Evolutionary conservation across 352 stramenopile species (phyloP).

Genomic region (Phytopythium aichiense): DNA sequence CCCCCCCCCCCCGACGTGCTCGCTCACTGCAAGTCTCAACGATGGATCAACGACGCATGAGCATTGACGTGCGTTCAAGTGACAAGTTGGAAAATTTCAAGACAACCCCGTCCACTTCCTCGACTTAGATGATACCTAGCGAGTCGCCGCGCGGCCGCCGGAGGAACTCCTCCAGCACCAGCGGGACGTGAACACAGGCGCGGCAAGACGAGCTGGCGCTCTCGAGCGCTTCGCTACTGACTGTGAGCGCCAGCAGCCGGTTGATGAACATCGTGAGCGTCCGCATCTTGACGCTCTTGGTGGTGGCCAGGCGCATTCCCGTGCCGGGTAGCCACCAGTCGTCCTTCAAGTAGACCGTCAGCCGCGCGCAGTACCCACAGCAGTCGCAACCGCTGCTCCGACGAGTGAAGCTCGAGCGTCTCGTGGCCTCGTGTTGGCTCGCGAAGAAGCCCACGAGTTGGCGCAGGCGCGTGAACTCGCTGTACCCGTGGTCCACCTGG

Average conservation of each 20-base stretch:
- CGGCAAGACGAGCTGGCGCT: neutral
- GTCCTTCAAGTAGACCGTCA: neutral
- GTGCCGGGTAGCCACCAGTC: neutral
- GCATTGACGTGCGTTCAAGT: too few species aligned
- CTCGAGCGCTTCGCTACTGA: neutral
- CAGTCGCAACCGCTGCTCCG: neutral
- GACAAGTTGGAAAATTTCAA: too few species aligned
- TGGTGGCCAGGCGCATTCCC: neutral
- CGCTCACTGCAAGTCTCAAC: neutral
- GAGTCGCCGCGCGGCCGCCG: neutral
- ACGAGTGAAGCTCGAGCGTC: neutral
- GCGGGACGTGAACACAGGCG: constrained; percentile 5
- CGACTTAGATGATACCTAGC: constrained; percentile 11
- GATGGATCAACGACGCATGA: neutral
- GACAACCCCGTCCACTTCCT: too few species aligned
- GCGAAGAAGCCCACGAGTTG: constrained; percentile 3
- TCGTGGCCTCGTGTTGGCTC: neutral
- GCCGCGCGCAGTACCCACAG: constrained; percentile 2
- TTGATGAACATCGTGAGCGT: constrained; percentile 3
- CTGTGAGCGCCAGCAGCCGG: constrained; percentile 1
- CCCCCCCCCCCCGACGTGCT: too few species aligned
- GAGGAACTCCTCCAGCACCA: constrained; percentile 12
- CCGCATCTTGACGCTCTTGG: constrained; percentile 6
- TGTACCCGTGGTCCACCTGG: constrained; percentile 16
- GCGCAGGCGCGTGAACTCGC: constrained; percentile 11